These are phyloP conservation scores for Helicostylum pulchrum DNA, from an alignment of 192 early-diverging fungal species.

Conservation along the genomic window DNA sequence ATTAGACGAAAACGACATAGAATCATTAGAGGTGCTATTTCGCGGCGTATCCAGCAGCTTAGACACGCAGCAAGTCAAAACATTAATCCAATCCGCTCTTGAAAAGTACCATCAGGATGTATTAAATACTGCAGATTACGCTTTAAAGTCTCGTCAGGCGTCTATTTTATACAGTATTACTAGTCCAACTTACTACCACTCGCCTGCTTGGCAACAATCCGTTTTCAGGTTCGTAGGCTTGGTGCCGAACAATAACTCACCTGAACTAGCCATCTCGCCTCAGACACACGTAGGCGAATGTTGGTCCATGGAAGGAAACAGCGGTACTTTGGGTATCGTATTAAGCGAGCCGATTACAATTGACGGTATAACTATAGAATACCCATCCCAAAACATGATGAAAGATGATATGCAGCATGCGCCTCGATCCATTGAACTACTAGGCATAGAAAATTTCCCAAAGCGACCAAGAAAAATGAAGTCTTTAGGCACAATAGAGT, in stretches of 20 bases:
- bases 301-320: slow-evolving; percentile 67
- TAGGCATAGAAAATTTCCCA: background rate
- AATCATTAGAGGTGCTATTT: no score
- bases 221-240: background rate
- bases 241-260: background rate
- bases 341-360: slow-evolving; percentile 55
- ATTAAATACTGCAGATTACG: background rate
- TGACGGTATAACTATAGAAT: slow-evolving; percentile 63
- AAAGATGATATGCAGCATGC: background rate
- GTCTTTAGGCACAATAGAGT: background rate
- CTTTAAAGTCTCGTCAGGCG: background rate
- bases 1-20: no score
- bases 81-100: background rate
- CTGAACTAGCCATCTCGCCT: slow-evolving; percentile 41
- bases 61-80: background rate
- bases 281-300: slow-evolving; percentile 64
- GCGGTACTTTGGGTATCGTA: slow-evolving; percentile 59
- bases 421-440: background rate
- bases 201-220: background rate
- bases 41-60: no score
- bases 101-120: background rate
- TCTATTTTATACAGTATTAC: background rate
- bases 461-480: background rate
- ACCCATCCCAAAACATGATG: slow-evolving; percentile 39
- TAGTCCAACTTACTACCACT: background rate